These are phyloP conservation scores for Capsicum rhomboideum DNA, from an alignment of 257 asterid species.

Conservation along the genomic window DNA sequence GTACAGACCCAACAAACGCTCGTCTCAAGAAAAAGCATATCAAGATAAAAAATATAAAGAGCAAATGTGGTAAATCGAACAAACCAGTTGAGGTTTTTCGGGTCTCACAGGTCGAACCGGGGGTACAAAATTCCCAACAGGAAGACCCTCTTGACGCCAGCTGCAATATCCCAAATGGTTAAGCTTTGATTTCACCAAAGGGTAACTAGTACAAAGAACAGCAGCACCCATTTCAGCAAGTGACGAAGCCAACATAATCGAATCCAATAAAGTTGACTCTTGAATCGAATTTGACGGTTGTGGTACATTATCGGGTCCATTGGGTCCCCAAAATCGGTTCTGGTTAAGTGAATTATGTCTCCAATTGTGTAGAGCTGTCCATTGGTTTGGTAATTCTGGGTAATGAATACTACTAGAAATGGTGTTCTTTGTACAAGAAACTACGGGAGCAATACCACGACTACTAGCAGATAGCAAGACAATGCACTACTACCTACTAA, in stretches of 20 bases:
- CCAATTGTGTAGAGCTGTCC: conserved; percentile 87
- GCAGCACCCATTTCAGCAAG: conserved; percentile 82
- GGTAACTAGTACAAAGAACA: conserved; percentile 71
- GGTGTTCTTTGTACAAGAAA: too few relatives aligned
- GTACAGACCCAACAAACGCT: too few relatives aligned
- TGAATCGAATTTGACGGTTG: not conserved
- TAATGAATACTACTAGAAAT: conserved; percentile 16
- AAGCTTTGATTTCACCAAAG: conserved; percentile 65
- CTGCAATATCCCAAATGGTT: conserved; percentile 62
- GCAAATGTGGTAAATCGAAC: not conserved
- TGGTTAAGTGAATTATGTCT: conserved; percentile 59
- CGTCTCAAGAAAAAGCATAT: too few relatives aligned
- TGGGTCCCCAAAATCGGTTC: conserved; percentile 68
- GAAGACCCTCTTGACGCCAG: conserved; percentile 58
- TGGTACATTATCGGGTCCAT: conserved; percentile 39
- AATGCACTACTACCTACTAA: too few relatives aligned
- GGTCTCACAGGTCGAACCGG: too few relatives aligned
- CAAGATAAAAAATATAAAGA: not conserved
- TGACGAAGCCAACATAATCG: conserved; percentile 37
- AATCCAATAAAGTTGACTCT: conserved; percentile 6
- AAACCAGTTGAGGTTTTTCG: too few relatives aligned
- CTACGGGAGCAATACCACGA: too few relatives aligned
- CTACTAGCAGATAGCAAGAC: too few relatives aligned
- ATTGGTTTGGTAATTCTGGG: conserved; percentile 38
- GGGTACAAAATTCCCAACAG: conserved; percentile 57